phyloP scores from a whole-genome alignment of 768 basidiomycete genomes.

The Mrakia blollopis region DNA sequence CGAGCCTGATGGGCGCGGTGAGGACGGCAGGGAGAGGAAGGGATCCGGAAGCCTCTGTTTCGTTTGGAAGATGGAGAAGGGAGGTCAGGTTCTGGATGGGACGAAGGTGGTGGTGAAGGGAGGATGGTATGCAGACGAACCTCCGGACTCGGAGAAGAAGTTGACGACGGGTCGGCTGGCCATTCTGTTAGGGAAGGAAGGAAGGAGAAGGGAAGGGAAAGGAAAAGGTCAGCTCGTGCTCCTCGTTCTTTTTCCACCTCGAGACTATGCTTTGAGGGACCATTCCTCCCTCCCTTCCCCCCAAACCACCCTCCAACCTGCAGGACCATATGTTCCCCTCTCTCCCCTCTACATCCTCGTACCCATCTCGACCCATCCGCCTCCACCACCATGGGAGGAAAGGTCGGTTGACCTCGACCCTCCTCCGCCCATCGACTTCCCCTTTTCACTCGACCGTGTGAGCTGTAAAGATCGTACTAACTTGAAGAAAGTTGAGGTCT shows the following conservation, averaged over 20 bases:
- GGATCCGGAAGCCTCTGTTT: slow-evolving; percentile 72
- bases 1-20: slow-evolving; percentile 95
- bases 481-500: not conserved
- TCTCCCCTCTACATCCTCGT: not conserved
- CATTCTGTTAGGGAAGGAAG: slow-evolving; percentile 10
- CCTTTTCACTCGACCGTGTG: not conserved
- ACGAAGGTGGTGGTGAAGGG: too few species aligned
- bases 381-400: not conserved
- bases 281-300: not conserved
- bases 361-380: not conserved
- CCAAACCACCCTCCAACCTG: not conserved
- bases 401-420: not conserved
- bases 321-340: not conserved
- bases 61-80: not conserved
- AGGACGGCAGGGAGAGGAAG: slow-evolving; percentile 92
- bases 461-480: not conserved
- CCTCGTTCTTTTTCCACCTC: not conserved
- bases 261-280: not conserved
- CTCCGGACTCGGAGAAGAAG: slow-evolving; percentile 46
- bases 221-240: slow-evolving; percentile 12
- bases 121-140: not conserved
- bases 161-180: slow-evolving; percentile 30
- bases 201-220: not conserved
- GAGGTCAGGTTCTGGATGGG: not conserved
- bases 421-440: not conserved